Evolutionary conservation across 441 rosid genomes (phyloP), one percentile per base, ranked within the genome.

Genomic region (Populus hybrid): DNA sequence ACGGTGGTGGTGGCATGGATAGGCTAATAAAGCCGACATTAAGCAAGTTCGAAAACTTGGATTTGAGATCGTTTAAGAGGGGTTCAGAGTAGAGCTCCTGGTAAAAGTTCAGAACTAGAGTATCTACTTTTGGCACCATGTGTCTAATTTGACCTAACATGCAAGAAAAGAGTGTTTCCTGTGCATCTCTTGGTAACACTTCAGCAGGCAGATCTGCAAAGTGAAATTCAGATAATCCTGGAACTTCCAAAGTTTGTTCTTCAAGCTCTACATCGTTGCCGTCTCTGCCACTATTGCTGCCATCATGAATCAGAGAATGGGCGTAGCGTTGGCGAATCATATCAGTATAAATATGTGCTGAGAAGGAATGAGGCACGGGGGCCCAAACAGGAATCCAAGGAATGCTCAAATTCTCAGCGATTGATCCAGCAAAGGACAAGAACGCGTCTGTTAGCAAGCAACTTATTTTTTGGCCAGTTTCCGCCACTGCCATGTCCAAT

Each of bases 371-470:
- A 2, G 92, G 84, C 66, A 82, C 83, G 5, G 86, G 81, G 24
- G 83, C 59, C 84, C 87, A 87, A 24, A 83, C 82, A 4, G 91
- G 73, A 38, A 89, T 36, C 96, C 94, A 91, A 18, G 87, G 74
- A 69, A 84, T 75, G 8, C 50, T 68, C 78, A 82, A 66, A 36
- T 81, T 84, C 36, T 71, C 24, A 0, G 91, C 90, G 67, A 91
- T 80, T 10, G 80, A 86, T n/a, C 74, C 86, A 2, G 84, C 78
- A 73, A 89, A 91, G 53, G 85, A 75, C 59, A 85, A 72, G 84
- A 93, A 89, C 23, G 86, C 82, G 12, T 85, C 86, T 0, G 85
- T 79, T 5, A 85, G 61, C 75, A 83, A 35, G 67, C 81, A 80
- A 50, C 38, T 81, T 61, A 87, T 63, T 19, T 28, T 69, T 16